Base-by-base conservation (phyloP, 495 filamentous ascomycete species). In the Haplographium delicatum region DNA sequence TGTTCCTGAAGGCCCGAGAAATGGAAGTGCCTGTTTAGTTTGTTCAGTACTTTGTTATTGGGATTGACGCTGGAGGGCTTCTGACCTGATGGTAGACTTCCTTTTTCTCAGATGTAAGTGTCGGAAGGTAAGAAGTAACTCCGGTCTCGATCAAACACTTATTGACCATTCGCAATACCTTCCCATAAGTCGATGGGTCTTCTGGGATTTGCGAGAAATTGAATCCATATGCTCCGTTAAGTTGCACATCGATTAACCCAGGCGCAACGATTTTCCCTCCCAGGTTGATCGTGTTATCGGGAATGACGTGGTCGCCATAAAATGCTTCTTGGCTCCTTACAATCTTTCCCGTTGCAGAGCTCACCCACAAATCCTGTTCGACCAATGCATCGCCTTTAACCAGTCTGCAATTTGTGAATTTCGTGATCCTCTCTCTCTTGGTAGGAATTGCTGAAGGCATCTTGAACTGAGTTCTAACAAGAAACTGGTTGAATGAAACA, bases 141-240 rank as follows among this genome's bases (percentile, higher is more conserved):
- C 89, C 89, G 1, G 85, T 90, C 44, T 77, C 63, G 15, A 86
- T 75, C 37, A 95, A 68, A 24, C 75, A 73, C 38, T 70, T 77
- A 61, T 91, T 90, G 31, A 91, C 72, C 33, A 75, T 68, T 50
- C 73, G 71, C 28, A 93, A 64, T 15, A 78, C 79, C 59, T 85
- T 80, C 39, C 76, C 72, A 62, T 91, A 94, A 39, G 73, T 69
- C 11, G 78, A 72, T 31, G 77, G 72, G 35, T 82, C 74, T n/a
- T 82, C 76, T 5, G 84, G 79, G 1, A 87, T 69, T 1, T 74
- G 70, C 1, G 86, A 90, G 64, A 91, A 91, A 68, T 93, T 87
- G 69, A 91, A 89, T 38, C 89, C 88, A 52, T 85, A 85, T 5
- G 83, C 86, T 34, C 89, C 89, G 58, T 95, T 95, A 38, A 91